Conservation (phyloP, 345 rosid genomes). For the Aquilaria sinensis region DNA sequence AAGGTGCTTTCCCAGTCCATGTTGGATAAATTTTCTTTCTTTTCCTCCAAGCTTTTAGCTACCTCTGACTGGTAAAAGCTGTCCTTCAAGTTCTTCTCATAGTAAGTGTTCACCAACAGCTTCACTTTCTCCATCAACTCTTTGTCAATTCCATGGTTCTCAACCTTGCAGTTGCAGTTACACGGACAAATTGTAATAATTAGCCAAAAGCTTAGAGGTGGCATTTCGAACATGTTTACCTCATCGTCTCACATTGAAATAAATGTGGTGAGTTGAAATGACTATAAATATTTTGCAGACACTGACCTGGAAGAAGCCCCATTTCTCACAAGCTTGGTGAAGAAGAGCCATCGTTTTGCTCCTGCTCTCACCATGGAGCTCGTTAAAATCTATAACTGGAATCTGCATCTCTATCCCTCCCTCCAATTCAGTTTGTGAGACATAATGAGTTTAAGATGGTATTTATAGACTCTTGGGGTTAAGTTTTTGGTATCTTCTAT, state of each 20-base stretch:
- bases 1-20: conserved; percentile 85
- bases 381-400: conserved; percentile 56
- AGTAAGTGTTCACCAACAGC: conserved; percentile 54
- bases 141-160: conserved; percentile 69
- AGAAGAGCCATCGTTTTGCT: conserved; percentile 59
- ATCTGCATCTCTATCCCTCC: conserved; percentile 40
- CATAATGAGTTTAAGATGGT: conserved; percentile 13
- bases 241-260: too few species aligned
- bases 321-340: conserved; percentile 76
- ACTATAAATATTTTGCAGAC: neutral
- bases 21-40: conserved; percentile 31
- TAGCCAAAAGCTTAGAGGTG: too few species aligned
- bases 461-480: conserved; percentile 31
- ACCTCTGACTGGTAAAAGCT: conserved; percentile 64
- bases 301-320: conserved; percentile 83
- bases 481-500: neutral
- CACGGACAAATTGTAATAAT: conserved; percentile 3
- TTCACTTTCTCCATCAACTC: conserved; percentile 78
- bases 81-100: conserved; percentile 54
- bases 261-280: neutral
- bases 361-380: conserved; percentile 58
- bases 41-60: conserved; percentile 35
- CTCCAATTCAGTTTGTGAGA: conserved; percentile 19
- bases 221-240: too few species aligned
- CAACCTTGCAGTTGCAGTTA: conserved; percentile 40